These are phyloP conservation scores for Cyclotella baltica DNA, from an alignment of 108 stramenopile species.

Conservation along the genomic window DNA sequence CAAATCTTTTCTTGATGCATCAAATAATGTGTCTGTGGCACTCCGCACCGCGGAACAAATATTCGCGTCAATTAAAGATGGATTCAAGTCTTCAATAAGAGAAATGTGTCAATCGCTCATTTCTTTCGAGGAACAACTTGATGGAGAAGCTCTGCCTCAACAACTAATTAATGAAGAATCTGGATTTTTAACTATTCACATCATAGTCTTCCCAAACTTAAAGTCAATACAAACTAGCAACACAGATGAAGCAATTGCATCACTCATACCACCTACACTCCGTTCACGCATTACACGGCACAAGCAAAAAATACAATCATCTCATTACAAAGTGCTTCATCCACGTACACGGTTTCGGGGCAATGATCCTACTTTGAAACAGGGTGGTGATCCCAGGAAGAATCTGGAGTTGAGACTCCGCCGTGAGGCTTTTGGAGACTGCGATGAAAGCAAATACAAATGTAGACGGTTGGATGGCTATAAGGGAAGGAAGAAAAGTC, in stretches of 20 bases:
- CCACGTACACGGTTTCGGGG: conserved; percentile 59
- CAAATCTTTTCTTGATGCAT: background rate
- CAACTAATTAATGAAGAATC: conserved; percentile 62
- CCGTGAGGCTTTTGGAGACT: background rate
- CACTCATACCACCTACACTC: conserved; percentile 33
- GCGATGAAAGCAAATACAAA: background rate
- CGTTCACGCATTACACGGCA: conserved; percentile 4
- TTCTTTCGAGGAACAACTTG: conserved; percentile 6
- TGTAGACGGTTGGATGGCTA: background rate
- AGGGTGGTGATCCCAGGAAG: conserved; percentile 79
- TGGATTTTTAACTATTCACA: conserved; percentile 66
- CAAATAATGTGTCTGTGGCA: background rate
- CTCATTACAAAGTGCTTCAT: conserved; percentile 24
- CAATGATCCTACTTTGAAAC: conserved; percentile 64
- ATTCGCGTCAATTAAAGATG: conserved; percentile 13
- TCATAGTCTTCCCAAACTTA: conserved; percentile 50
- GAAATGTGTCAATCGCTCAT: background rate
- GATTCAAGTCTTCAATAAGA: conserved; percentile 23
- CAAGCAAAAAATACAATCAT: conserved; percentile 22
- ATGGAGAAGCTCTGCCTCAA: background rate
- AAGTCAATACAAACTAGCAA: background rate
- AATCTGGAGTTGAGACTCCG: conserved; percentile 61
- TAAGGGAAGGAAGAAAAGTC: background rate
- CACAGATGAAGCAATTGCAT: background rate
- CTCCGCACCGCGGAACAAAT: conserved; percentile 33